Evolutionary conservation across 768 basidiomycete genomes (phyloP), one percentile per base, ranked within the genome.

Genomic region (Auricularia sp.): DNA sequence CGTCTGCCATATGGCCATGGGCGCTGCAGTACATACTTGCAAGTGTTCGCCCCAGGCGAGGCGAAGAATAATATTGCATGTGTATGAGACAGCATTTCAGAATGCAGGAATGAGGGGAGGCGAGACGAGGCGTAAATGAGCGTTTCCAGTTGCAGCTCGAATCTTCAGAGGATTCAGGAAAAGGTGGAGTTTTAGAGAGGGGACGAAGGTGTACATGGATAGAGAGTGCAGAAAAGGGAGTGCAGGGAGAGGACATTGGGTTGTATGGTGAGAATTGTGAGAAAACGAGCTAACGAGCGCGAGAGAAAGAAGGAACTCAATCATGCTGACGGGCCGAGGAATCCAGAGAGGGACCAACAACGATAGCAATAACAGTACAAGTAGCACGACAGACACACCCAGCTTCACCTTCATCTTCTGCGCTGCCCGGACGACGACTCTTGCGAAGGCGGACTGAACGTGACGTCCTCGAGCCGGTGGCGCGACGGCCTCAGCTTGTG

Each of bases 391-490:
- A 10, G 10, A 51, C 47, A 5, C 8, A 51, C 18, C 18, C 10
- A 51, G 10, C 47, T 16, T 16, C 47, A 10, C 6, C 18, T 51
- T 51, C 47, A 51, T 51, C 47, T 51, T 51, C 47, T 51, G 47
- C 47, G 47, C 47, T 21, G 21, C 47, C 6, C 18, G 10, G 18
- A 51, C 47, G 14, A 51, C 47, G 11, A 0, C 44, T 45, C 44
- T 10, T 11, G 11, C 11, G 18, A 45, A 1, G 44, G 14, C 21
- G 18, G 63, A 16, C 29, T 69, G 62, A 65, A 88, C 54, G 82
- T 71, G 65, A 88, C 87, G 69, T 89, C 88, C 29, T 83, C 83
- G 24, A 89, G 71, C 65, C 77, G 79, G 68, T 85, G 83, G 64
- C 85, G 78, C 10, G 79, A 76, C 54, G 73, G 73, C 65, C 77